Percentiles rank a stretch among this genome's conserved stretches.
Conservation (phyloP, 164 flowering plant species). For the Warburgia ugandensis region DNA sequence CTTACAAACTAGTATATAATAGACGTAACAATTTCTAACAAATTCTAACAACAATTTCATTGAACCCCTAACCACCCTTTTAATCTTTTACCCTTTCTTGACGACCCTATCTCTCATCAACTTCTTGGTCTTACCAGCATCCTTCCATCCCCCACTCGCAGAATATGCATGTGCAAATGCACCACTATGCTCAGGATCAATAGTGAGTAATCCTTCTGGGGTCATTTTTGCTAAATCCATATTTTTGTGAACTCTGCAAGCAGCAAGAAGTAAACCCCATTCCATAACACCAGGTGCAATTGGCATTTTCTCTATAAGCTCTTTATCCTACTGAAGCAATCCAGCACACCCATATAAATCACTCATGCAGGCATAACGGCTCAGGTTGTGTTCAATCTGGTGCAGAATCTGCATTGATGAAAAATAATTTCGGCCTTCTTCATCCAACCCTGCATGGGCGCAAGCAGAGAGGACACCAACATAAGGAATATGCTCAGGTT, state of each 20-base stretch:
- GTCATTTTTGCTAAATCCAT: constrained; percentile 56
- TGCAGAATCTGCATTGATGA: constrained; percentile 45
- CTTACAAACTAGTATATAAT: no score
- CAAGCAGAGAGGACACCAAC: constrained; percentile 90
- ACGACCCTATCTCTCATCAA: constrained; percentile 67
- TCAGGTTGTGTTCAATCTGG: constrained; percentile 51
- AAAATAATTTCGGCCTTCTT: constrained; percentile 48
- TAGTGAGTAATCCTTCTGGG: constrained; percentile 53
- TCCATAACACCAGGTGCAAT: constrained; percentile 69
- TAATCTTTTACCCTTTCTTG: constrained; percentile 70
- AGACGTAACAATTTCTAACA: no score
- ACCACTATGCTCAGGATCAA: constrained; percentile 76
- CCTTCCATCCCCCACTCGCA: constrained; percentile 65
- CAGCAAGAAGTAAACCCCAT: constrained; percentile 82
- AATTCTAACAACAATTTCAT: no score
- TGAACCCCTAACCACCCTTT: constrained; percentile 56
- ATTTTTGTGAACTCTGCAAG: constrained; percentile 65
- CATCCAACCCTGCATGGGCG: constrained; percentile 67
- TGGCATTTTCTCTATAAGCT: constrained; percentile 65
- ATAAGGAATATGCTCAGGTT: constrained; percentile 84
- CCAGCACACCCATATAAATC: constrained; percentile 85
- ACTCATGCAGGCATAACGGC: constrained; percentile 82
- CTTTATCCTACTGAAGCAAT: constrained; percentile 49
- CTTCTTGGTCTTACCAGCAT: constrained; percentile 59
- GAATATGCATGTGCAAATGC: constrained; percentile 74